phyloP scores from a whole-genome alignment of 441 rosid species.

The Isatis lusitanica region DNA sequence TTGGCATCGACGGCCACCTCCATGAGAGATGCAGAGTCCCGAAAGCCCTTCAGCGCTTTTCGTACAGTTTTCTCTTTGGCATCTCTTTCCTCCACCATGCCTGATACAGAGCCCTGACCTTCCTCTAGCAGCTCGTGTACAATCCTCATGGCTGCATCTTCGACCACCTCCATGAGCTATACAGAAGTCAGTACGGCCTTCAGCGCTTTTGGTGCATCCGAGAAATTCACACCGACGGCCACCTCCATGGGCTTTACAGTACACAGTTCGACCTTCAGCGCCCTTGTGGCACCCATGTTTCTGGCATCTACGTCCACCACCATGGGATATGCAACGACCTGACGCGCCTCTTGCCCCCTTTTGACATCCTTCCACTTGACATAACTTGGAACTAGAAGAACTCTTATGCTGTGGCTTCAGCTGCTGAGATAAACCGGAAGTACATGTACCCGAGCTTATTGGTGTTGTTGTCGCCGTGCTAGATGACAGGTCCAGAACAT shows the following conservation, averaged over 20 bases:
- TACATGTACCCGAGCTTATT: conserved; percentile 77
- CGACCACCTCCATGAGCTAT: conserved; percentile 98
- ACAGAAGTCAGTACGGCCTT: conserved; percentile 92
- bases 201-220: conserved; percentile 99
- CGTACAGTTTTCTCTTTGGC: conserved; percentile 87
- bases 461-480: conserved; percentile 57
- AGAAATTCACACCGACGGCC: conserved; percentile 93
- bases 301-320: conserved; percentile 96
- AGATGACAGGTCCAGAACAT: conserved; percentile 63
- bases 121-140: conserved; percentile 94
- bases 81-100: conserved; percentile 98
- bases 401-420: conserved; percentile 54
- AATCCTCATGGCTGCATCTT: conserved; percentile 78
- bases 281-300: conserved; percentile 89
- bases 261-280: conserved; percentile 98
- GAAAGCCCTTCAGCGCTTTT: conserved; percentile 97
- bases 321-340: conserved; percentile 94
- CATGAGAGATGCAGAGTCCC: conserved; percentile 96
- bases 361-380: conserved; percentile 93
- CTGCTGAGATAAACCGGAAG: conserved; percentile 68
- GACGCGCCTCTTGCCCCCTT: conserved; percentile 99
- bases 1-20: conserved; percentile 97
- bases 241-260: conserved; percentile 98
- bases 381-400: conserved; percentile 59
- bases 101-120: conserved; percentile 93